Evolutionary conservation across 257 asterid genomes (phyloP).

Genomic region (Solanum habrochaites): DNA sequence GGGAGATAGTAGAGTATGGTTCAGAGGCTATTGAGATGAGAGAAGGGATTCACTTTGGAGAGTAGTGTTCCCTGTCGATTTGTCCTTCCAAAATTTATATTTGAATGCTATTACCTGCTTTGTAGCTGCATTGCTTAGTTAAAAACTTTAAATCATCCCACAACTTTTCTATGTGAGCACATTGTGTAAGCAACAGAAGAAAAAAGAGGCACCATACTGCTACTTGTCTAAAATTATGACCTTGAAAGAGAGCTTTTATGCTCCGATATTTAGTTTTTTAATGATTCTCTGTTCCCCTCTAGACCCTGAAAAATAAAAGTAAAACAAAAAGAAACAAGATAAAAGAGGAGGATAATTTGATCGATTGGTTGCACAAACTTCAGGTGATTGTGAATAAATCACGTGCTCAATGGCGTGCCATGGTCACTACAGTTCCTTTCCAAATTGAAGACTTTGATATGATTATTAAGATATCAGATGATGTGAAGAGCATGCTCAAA

Average conservation of each 20-base stretch:
- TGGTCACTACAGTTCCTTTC: constrained; percentile 45
- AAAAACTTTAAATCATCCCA: no score
- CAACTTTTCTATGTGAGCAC: no score
- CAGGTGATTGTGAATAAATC: constrained; percentile 91
- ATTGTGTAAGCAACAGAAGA: no score
- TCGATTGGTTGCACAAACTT: constrained; percentile 2
- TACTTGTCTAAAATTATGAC: no score
- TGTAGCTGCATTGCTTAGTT: no score
- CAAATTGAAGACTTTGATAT: constrained; percentile 53
- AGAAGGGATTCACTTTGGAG: no score
- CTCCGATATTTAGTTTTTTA: not conserved
- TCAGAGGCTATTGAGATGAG: no score
- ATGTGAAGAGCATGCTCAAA: constrained; percentile 61
- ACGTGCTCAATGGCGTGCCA: constrained; percentile 63
- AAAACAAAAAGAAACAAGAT: not conserved
- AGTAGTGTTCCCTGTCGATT: no score
- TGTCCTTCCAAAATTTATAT: no score
- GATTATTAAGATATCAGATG: constrained; percentile 62
- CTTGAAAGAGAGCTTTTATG: not conserved
- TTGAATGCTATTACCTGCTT: no score
- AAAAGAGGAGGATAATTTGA: not conserved
- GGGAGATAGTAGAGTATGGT: no score
- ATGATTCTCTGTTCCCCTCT: not conserved
- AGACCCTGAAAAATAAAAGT: not conserved
- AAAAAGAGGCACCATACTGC: no score